phyloP scores from a whole-genome alignment of 768 basidiomycete genomes.

The Lactarius evosmus region DNA sequence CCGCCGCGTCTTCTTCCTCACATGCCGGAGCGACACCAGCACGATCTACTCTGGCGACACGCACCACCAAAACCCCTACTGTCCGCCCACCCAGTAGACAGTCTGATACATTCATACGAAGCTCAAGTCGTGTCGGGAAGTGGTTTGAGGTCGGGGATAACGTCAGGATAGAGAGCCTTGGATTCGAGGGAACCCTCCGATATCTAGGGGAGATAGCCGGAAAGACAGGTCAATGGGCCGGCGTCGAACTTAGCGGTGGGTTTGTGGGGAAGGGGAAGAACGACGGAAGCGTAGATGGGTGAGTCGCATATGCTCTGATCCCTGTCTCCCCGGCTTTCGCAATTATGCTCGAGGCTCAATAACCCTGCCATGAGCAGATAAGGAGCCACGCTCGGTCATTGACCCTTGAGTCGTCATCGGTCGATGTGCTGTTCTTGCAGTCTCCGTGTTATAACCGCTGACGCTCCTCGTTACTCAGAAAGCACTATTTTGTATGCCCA shows the following conservation, averaged over 20 bases:
- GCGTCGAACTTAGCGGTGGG: conserved; percentile 83
- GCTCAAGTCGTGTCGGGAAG: conserved; percentile 44
- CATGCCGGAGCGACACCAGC: conserved; percentile 35
- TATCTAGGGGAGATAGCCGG: conserved; percentile 86
- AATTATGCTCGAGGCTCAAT: conserved; percentile 3
- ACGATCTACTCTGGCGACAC: conserved; percentile 28
- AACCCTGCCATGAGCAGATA: not conserved
- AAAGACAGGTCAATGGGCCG: conserved; percentile 89
- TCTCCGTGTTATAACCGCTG: not conserved
- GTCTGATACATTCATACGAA: conserved; percentile 54
- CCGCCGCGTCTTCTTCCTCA: conserved; percentile 56
- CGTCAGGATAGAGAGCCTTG: conserved; percentile 84
- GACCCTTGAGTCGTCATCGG: not conserved
- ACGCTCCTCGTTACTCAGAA: conserved; percentile 16
- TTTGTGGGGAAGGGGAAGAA: conserved; percentile 95
- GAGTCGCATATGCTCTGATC: conserved; percentile 36
- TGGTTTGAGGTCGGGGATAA: conserved; percentile 71
- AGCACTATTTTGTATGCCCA: conserved; percentile 76
- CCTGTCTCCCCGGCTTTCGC: conserved; percentile 20
- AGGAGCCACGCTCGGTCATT: not conserved
- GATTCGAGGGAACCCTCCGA: conserved; percentile 78
- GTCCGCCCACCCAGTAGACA: conserved; percentile 64
- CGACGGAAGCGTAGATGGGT: conserved; percentile 87
- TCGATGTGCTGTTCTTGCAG: conserved; percentile 1
- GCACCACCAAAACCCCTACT: conserved; percentile 56